Conservation (phyloP, 495 filamentous ascomycete species). For the Usnea hakonensis region DNA sequence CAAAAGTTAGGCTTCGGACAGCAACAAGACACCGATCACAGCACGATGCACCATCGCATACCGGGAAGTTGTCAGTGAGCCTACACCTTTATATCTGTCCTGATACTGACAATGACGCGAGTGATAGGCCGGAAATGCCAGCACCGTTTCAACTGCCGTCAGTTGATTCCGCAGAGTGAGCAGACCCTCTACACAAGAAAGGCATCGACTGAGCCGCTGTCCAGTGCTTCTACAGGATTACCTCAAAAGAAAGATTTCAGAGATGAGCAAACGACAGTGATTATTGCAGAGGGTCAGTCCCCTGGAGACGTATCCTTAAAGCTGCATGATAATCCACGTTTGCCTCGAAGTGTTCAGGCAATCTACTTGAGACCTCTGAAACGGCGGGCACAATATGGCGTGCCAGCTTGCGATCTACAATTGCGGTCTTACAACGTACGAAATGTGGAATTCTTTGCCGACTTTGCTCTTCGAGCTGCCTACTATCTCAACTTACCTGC, state of each 20-base stretch:
- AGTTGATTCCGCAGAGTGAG: background rate
- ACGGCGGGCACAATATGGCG: slow-evolving; percentile 59
- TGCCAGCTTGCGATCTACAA: slow-evolving; percentile 84
- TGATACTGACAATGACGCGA: background rate
- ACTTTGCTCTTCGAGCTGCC: slow-evolving; percentile 89
- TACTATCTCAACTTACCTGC: slow-evolving; percentile 89
- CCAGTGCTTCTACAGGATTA: background rate
- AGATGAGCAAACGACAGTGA: background rate
- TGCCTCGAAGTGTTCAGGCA: slow-evolving; percentile 72
- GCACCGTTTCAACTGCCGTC: background rate
- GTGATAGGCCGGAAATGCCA: slow-evolving; percentile 5
- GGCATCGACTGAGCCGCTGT: background rate
- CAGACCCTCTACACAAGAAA: background rate
- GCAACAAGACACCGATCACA: background rate
- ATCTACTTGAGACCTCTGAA: slow-evolving; percentile 80
- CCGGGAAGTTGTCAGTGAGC: background rate
- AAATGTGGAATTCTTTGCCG: slow-evolving; percentile 88
- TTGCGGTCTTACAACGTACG: slow-evolving; percentile 84
- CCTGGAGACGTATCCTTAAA: background rate
- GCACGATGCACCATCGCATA: background rate
- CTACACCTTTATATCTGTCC: background rate
- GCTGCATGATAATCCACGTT: slow-evolving; percentile 31
- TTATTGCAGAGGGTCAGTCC: no score
- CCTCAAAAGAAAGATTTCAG: no score
- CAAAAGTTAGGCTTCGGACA: background rate